Conservation (phyloP, 208 protist species). For the Phytomonas francai region DNA sequence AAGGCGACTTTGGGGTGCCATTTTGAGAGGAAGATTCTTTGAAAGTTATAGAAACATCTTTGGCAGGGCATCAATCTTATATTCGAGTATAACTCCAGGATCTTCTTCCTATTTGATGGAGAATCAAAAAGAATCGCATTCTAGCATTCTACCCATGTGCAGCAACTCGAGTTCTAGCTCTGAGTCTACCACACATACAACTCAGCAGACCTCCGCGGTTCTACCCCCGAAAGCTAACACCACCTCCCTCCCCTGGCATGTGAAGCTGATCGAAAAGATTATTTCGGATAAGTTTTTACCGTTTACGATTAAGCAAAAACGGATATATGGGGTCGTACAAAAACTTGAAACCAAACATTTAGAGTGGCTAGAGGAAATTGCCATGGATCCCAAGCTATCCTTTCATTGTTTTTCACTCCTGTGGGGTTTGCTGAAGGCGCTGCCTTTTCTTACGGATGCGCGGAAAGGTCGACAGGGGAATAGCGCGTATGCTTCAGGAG, state of each 20-base stretch:
- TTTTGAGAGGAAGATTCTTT: not conserved
- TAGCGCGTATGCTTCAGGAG: not conserved
- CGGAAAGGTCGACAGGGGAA: not conserved
- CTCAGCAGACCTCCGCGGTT: not conserved
- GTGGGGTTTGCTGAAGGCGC: constrained; percentile 1
- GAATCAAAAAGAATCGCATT: not conserved
- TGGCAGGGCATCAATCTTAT: not conserved
- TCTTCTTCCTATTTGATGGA: not conserved
- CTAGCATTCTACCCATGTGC: not conserved
- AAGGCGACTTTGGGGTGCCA: not conserved
- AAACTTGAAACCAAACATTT: constrained; percentile 32
- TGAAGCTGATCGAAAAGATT: not conserved
- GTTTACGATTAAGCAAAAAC: constrained; percentile 19
- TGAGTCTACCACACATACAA: not conserved
- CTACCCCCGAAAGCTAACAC: not conserved
- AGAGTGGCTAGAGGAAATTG: not conserved
- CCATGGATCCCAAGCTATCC: not conserved
- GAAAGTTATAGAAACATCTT: not conserved
- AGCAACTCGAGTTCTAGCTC: not conserved
- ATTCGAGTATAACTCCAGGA: not conserved
- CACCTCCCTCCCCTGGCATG: constrained; percentile 11
- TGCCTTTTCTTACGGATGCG: constrained; percentile 10
- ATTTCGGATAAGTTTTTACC: not conserved
- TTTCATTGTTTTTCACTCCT: not conserved
- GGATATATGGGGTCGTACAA: constrained; percentile 33